A percentile compares a stretch with the other conserved stretches of the same genome.
These are phyloP conservation scores for Echeveria elegans DNA, from an alignment of 164 flowering plant genomes.

Conservation along the genomic window DNA sequence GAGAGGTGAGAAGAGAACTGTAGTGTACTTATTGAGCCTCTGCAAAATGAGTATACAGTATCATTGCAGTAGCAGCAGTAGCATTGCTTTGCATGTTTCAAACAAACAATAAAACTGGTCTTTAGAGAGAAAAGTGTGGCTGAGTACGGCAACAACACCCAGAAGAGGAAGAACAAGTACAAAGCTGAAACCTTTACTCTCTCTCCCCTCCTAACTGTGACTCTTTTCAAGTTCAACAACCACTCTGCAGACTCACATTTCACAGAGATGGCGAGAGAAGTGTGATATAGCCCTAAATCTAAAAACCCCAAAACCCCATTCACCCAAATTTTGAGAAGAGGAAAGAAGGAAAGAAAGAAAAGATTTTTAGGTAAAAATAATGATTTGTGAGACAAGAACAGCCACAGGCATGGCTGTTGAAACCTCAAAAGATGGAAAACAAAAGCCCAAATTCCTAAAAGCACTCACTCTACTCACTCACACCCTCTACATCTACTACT, in stretches of 20 bases:
- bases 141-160: background rate
- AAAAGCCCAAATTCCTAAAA: conserved; percentile 32
- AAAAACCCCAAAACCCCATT: background rate
- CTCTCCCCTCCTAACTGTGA: background rate
- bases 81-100: conserved; percentile 22
- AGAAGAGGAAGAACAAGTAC: background rate
- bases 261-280: too few relatives aligned
- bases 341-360: background rate
- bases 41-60: conserved; percentile 12
- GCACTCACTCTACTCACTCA: conserved; percentile 7
- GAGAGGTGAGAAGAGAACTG: background rate
- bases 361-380: conserved; percentile 5
- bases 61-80: conserved; percentile 8
- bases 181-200: background rate
- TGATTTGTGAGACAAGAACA: conserved; percentile 14
- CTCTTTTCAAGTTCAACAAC: background rate
- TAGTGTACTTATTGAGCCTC: conserved; percentile 16
- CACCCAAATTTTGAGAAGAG: background rate
- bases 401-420: conserved; percentile 27
- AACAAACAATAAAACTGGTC: background rate
- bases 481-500: background rate
- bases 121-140: background rate
- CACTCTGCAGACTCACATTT: background rate
- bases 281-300: background rate
- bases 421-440: conserved; percentile 36